Base-by-base conservation (phyloP, 805 yeast species). In the Candida piceae region DNA sequence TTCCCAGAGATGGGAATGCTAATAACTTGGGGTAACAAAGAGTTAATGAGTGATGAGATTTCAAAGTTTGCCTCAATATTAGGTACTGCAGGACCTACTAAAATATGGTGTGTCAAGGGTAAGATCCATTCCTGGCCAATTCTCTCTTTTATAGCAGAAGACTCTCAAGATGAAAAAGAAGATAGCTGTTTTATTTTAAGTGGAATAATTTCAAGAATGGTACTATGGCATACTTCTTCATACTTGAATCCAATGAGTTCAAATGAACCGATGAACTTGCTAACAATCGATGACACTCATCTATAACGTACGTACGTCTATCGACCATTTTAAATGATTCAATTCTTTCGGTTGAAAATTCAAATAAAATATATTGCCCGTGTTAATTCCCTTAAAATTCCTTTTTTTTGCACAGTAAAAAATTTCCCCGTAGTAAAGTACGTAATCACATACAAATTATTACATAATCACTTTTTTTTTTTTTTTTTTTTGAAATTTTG, bases 81-180 rank as follows among this genome's bases (percentile, higher is more conserved):
- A 29, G 38, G 47, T 15, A 33, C 41, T 15, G 49, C 51, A 16
- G 63, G 67, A 4, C 44, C 55, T 15, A 52, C 69, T 9, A 60
- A 62, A 33, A 46, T 63, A 11, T 62, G 63, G 40, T 50, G 53
- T 15, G 61, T 57, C 28, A 48, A 46, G 3, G 55, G 60, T 21
- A 64, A 60, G 36, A 49, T 67, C 3, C 79, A 74, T 41, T 61
- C 70, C 15, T 73, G 78, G 78, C 77, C 76, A 7, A 50, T 74
- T 20, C 40, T 67, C 5, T 52, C 57, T 3, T 64, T 65, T 35
- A 57, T 57, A 31, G 52, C 70, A 3, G 77, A 71, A 32, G 61
- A 69, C 31, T 52, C 58, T 4, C 60, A 63, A 30, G 69, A 64
- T 19, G 70, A 64, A 35, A 64, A 72, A 38, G 70, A 66, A 35